phyloP scores from a whole-genome alignment of 2,329 filamentous ascomycete genomes.

The Fusarium kyushuense region DNA sequence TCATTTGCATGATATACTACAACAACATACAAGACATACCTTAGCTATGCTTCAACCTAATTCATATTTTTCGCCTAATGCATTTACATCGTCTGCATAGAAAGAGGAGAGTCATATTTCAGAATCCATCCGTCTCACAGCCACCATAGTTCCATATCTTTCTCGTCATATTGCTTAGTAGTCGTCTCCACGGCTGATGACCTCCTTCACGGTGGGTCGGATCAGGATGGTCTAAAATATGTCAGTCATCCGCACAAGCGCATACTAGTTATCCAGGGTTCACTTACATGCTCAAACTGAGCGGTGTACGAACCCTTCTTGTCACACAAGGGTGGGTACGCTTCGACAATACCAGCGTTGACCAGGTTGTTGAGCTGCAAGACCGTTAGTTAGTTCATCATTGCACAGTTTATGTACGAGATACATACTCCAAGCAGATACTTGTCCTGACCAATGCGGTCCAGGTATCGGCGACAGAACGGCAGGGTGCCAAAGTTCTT shows the following conservation, averaged over 20 bases:
- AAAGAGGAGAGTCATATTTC: constrained; percentile 48
- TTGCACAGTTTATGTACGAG: background rate
- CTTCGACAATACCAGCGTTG: constrained; percentile 83
- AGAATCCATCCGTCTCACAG: constrained; percentile 45
- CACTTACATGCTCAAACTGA: constrained; percentile 91
- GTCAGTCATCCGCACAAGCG: constrained; percentile 23
- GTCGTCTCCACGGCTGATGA: constrained; percentile 87
- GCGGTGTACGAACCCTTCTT: constrained; percentile 95
- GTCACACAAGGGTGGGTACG: constrained; percentile 89
- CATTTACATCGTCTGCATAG: constrained; percentile 13
- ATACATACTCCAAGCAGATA: constrained; percentile 84
- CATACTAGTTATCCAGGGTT: background rate
- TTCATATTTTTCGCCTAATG: constrained; percentile 15
- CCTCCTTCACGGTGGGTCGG: constrained; percentile 84
- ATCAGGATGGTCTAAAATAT: constrained; percentile 76
- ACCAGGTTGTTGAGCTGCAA: constrained; percentile 86
- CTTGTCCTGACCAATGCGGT: constrained; percentile 93
- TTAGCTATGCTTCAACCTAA: constrained; percentile 5
- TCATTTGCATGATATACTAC: background rate
- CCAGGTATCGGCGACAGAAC: constrained; percentile 90
- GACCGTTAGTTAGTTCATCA: constrained; percentile 24
- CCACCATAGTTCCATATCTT: constrained; percentile 8
- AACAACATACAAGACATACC: background rate
- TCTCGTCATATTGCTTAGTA: constrained; percentile 64
- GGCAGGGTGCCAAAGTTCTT: constrained; percentile 96